Conservation (phyloP, 2,329 filamentous ascomycete species). For the Sodiomyces alkalinus region DNA sequence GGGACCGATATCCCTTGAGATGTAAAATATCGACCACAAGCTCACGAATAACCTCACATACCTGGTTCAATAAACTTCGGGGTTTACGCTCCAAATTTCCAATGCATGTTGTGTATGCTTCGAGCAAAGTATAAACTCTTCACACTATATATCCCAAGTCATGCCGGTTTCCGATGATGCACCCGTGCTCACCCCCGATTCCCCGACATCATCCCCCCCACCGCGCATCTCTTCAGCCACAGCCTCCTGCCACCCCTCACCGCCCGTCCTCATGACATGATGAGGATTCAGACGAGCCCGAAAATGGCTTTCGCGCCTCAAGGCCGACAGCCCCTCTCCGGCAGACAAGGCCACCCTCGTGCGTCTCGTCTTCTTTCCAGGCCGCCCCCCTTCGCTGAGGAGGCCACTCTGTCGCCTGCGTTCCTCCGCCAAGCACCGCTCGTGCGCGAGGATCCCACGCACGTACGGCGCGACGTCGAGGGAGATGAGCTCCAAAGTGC, state of each 20-base stretch:
- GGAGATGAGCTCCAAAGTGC: slow-evolving; percentile 47
- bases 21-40: no score
- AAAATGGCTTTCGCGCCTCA: slow-evolving; percentile 61
- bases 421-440: slow-evolving; percentile 54
- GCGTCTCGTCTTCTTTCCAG: slow-evolving; percentile 41
- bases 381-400: slow-evolving; percentile 39
- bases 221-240: slow-evolving; percentile 4
- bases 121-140: no score
- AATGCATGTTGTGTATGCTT: no score
- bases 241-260: slow-evolving; percentile 21
- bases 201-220: background rate
- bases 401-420: slow-evolving; percentile 45
- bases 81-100: no score
- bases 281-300: slow-evolving; percentile 40
- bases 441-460: slow-evolving; percentile 68
- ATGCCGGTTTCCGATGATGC: no score
- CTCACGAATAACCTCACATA: no score
- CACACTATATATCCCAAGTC: no score
- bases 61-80: no score
- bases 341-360: slow-evolving; percentile 65
- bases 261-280: slow-evolving; percentile 51
- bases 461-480: slow-evolving; percentile 80
- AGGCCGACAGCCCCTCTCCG: slow-evolving; percentile 59
- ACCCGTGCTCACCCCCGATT: no score
- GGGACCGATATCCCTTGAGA: no score